Conservation (phyloP, 306 rosid genomes). For the Lithocarpus polystachyus region DNA sequence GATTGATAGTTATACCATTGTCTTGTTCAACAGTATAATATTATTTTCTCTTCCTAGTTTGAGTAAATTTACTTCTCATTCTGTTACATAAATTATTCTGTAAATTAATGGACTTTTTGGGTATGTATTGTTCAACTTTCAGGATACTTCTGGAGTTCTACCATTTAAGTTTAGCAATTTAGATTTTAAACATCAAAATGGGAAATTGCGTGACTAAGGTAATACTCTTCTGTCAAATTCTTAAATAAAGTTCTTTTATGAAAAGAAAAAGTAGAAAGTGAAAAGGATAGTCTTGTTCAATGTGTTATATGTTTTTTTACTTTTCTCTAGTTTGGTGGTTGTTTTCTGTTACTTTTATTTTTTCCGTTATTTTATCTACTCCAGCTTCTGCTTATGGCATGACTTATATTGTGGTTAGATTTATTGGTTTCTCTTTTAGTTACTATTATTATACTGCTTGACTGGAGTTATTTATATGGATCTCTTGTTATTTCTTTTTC, state of each 20-base stretch:
- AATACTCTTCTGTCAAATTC: conserved; percentile 14
- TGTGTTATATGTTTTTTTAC: neutral
- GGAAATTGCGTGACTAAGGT: conserved; percentile 77
- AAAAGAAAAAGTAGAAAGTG: neutral
- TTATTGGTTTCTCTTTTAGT: neutral
- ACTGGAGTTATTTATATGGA: neutral
- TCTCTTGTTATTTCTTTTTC: neutral
- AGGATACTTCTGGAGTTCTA: conserved; percentile 20
- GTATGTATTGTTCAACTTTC: conserved; percentile 28
- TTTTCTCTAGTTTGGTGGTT: no score
- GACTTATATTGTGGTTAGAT: neutral
- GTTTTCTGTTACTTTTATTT: no score
- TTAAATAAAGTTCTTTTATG: neutral
- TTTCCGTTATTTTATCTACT: no score
- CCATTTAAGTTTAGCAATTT: conserved; percentile 23
- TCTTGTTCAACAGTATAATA: no score
- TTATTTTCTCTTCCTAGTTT: no score
- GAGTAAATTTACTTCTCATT: neutral
- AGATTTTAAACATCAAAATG: conserved; percentile 45
- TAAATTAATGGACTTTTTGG: conserved; percentile 4
- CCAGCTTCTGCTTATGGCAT: neutral
- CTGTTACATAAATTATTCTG: neutral
- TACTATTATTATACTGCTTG: neutral
- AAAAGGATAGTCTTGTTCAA: neutral
- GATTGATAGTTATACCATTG: no score